Evolutionary conservation across 2,329 filamentous ascomycete genomes (phyloP).

Genomic region (Alternaria triticina): DNA sequence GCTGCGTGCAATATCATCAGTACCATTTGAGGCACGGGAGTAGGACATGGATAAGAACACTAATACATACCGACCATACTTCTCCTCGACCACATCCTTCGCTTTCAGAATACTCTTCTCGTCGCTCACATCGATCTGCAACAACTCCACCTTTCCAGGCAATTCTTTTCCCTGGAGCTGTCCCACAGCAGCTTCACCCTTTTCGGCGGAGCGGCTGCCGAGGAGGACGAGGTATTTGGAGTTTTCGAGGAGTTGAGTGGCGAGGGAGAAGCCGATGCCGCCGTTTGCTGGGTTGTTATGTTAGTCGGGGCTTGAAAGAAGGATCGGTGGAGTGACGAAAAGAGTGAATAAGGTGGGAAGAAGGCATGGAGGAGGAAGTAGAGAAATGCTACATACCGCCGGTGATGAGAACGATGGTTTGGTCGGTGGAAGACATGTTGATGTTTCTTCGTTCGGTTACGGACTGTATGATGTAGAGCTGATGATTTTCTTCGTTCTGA

Average conservation of each 20-base stretch:
- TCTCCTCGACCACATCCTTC: constrained; percentile 28
- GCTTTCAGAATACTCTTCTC: constrained; percentile 51
- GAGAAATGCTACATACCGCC: constrained; percentile 33
- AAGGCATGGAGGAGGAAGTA: not conserved
- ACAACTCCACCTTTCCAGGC: constrained; percentile 40
- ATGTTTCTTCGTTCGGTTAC: not conserved
- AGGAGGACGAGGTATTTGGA: constrained; percentile 37
- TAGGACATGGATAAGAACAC: too few relatives aligned
- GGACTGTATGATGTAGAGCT: not conserved
- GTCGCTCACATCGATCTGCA: constrained; percentile 51
- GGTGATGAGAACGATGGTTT: constrained; percentile 43
- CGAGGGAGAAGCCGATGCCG: constrained; percentile 57
- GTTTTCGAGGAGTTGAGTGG: constrained; percentile 45
- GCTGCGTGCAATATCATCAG: too few relatives aligned
- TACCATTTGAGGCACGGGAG: too few relatives aligned
- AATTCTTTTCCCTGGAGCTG: constrained; percentile 24
- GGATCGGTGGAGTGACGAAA: fast-evolving
- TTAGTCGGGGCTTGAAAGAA: not conserved
- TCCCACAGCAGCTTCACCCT: constrained; percentile 32
- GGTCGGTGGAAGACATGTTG: constrained; percentile 10
- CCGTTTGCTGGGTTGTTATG: constrained; percentile 43
- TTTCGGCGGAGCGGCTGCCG: constrained; percentile 19
- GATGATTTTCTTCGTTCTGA: not conserved
- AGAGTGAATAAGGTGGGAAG: not conserved
- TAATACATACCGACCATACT: constrained; percentile 36